phyloP scores from a whole-genome alignment of 2,329 filamentous ascomycete species.

The Botrytis galanthina region DNA sequence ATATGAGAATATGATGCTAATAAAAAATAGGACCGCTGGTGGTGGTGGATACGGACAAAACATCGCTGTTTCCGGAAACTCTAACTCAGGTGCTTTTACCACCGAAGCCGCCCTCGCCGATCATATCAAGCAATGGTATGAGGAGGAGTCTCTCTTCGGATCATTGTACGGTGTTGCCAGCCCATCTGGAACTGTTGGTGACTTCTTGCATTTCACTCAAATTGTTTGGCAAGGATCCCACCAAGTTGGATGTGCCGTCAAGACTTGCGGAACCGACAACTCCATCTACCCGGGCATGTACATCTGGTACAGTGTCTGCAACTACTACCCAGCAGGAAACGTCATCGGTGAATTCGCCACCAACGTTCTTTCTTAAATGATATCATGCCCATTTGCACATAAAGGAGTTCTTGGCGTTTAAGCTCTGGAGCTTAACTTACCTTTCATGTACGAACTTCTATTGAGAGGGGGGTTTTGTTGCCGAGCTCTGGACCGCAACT shows the following conservation, averaged over 20 bases:
- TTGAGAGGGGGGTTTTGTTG: constrained; percentile 17
- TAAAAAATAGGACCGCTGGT: constrained; percentile 48
- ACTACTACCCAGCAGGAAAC: constrained; percentile 23
- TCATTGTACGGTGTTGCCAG: constrained; percentile 57
- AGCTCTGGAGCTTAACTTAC: constrained; percentile 16
- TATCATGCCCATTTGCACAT: constrained; percentile 19
- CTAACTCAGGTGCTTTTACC: constrained; percentile 48
- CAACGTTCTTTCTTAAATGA: constrained; percentile 19
- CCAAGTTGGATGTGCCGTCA: constrained; percentile 59
- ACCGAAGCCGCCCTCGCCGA: constrained; percentile 56
- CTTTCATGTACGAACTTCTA: constrained; percentile 23
- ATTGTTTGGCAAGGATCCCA: constrained; percentile 66
- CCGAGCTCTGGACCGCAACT: constrained; percentile 14
- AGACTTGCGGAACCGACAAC: constrained; percentile 48
- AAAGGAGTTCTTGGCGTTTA: constrained; percentile 21
- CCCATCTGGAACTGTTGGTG: constrained; percentile 47
- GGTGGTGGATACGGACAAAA: constrained; percentile 83
- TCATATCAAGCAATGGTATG: constrained; percentile 83
- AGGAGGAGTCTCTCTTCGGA: constrained; percentile 60
- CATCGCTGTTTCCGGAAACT: constrained; percentile 56
- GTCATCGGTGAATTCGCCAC: constrained; percentile 10
- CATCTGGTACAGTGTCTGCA: constrained; percentile 56
- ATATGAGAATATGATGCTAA: constrained; percentile 37
- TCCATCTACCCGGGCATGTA: constrained; percentile 66
- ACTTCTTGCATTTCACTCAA: constrained; percentile 64